Conservation (phyloP, 352 stramenopile genomes). For the Pythium brachiatum region DNA sequence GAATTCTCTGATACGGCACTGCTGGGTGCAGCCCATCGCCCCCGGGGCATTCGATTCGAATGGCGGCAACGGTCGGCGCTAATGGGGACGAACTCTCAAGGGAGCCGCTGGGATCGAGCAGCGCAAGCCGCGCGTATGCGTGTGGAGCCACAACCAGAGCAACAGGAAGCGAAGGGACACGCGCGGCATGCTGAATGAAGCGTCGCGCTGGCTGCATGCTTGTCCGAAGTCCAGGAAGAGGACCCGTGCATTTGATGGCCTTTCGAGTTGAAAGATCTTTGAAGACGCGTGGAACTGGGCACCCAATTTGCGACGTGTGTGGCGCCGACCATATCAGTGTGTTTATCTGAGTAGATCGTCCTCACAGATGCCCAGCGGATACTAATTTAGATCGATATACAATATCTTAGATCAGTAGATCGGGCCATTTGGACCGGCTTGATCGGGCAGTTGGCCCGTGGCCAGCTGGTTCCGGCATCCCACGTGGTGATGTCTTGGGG, state of each 20-base stretch:
- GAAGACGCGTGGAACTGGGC: background rate
- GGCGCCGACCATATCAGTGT: background rate
- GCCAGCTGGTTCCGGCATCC: constrained; percentile 5
- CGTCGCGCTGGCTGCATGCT: constrained; percentile 2
- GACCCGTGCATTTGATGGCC: background rate
- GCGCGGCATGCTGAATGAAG: constrained; percentile 5
- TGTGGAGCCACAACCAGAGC: background rate
- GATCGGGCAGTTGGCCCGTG: background rate
- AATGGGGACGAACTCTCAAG: no score
- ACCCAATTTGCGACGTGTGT: constrained; percentile 1
- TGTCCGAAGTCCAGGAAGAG: background rate
- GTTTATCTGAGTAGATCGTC: constrained; percentile 2
- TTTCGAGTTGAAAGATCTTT: background rate
- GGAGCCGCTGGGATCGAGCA: background rate
- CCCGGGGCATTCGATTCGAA: background rate
- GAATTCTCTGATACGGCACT: no score
- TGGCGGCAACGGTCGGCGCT: background rate
- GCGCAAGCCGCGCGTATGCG: no score
- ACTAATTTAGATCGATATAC: background rate
- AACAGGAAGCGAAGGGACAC: background rate
- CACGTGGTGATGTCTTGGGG: background rate
- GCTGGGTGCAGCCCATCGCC: background rate
- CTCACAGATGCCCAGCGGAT: background rate
- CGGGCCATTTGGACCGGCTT: background rate
- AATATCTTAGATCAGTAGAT: background rate